Evolutionary conservation across 2,329 filamentous ascomycete genomes (phyloP).

Genomic region (Scleromitrula shiraiana): DNA sequence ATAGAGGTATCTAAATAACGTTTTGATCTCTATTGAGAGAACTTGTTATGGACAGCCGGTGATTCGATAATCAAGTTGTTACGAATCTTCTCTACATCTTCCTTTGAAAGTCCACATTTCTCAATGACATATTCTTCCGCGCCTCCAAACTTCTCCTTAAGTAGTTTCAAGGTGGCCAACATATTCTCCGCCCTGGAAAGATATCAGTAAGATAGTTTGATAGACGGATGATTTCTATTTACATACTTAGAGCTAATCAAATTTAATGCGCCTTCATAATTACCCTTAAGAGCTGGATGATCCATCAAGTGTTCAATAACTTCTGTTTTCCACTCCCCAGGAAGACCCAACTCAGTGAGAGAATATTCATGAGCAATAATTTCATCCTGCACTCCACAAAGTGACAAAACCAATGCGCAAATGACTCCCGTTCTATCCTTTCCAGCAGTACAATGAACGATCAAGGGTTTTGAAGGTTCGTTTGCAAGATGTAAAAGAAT

Average conservation of each 20-base stretch:
- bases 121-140: constrained; percentile 54
- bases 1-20: background rate
- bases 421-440: constrained; percentile 72
- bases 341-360: constrained; percentile 55
- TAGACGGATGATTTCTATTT: background rate
- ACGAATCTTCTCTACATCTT: constrained; percentile 45
- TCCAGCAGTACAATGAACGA: constrained; percentile 68
- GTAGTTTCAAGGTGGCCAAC: constrained; percentile 41
- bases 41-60: constrained; percentile 12
- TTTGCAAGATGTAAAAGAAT: constrained; percentile 38
- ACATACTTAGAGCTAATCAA: constrained; percentile 35
- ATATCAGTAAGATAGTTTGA: constrained; percentile 5
- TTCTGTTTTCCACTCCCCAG: constrained; percentile 39
- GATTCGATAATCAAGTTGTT: constrained; percentile 38
- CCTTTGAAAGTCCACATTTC: constrained; percentile 48
- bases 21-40: background rate
- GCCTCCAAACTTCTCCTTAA: constrained; percentile 53
- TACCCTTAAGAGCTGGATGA: constrained; percentile 38
- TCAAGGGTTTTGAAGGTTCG: constrained; percentile 39
- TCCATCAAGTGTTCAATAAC: constrained; percentile 44
- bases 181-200: constrained; percentile 40
- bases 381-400: constrained; percentile 53
- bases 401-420: constrained; percentile 54
- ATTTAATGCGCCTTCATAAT: constrained; percentile 33
- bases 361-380: constrained; percentile 60